These are phyloP conservation scores for Narthecium ossifragum DNA, from an alignment of 106 monocot species.

Conservation along the genomic window DNA sequence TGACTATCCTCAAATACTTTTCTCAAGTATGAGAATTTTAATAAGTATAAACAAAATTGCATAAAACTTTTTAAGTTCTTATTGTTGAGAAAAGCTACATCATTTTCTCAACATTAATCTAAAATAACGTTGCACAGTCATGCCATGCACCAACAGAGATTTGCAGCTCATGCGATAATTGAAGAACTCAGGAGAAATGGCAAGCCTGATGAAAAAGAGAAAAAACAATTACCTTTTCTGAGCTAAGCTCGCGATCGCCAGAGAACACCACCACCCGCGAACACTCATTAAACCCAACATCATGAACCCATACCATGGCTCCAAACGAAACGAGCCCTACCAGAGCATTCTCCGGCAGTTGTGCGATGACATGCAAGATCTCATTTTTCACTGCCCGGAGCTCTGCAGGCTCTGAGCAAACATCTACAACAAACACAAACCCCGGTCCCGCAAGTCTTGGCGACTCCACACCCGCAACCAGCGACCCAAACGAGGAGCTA, in stretches of 20 bases:
- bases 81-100: too few relatives aligned
- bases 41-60: too few relatives aligned
- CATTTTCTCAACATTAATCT: too few relatives aligned
- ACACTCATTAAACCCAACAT: constrained; percentile 62
- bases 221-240: constrained; percentile 46
- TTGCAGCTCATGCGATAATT: too few relatives aligned
- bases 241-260: constrained; percentile 61
- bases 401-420: constrained; percentile 48
- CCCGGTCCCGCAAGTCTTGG: constrained; percentile 7
- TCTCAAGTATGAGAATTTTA: too few relatives aligned
- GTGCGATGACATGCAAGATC: constrained; percentile 57
- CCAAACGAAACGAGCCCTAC: constrained; percentile 82
- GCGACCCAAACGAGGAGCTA: constrained; percentile 19
- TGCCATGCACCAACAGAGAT: too few relatives aligned
- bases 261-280: constrained; percentile 51
- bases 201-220: not conserved
- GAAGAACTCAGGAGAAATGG: not conserved
- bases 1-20: too few relatives aligned
- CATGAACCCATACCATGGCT: constrained; percentile 74
- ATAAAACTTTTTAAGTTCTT: too few relatives aligned
- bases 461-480: constrained; percentile 1
- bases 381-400: constrained; percentile 61
- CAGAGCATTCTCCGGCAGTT: constrained; percentile 60
- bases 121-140: too few relatives aligned
- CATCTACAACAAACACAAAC: constrained; percentile 73